Evolutionary conservation across 78 protist genomes (phyloP), one percentile per base, ranked within the genome.

Genomic region (Dictyostelium purpureum): DNA sequence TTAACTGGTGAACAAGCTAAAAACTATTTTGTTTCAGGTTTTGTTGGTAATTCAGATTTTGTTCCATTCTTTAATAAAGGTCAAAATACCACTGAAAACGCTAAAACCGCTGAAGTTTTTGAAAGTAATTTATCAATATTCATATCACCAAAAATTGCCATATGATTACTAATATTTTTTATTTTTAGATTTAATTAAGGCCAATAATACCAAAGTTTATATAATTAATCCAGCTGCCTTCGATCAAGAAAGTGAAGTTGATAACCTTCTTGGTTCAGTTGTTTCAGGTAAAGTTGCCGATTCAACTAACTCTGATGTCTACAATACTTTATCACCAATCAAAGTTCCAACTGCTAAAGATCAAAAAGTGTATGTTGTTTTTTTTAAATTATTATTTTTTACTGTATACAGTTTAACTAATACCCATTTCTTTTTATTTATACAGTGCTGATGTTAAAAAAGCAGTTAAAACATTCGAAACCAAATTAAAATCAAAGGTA

Each of bases 231-330:
- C 90, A 49, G 10, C 6, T 54, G 37, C 80, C 16, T 71, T 83
- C 80, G 54, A 81, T 69, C 70, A 83, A 43, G 81, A 69, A 33
- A 80, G 69, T 43, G 90, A 83, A 38, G 74, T 83, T 83, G 90
- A 83, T 73, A 65, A 83, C 56, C 45, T 83, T 43, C 31, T 83
- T 7, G 45, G 79, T 71, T 59, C 66, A 42, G 71, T 83, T 51
- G 24, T 54, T 2, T 35, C 51, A 42, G 80, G 80, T 52, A 71
- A 83, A 83, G 90, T 83, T 56, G 73, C 59, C 38, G 69, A 81
- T 37, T 66, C 89, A 37, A 26, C 78, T 3, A 33, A 51, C 51
- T 81, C 89, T 69, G 89, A 81, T 81, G 42, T 81, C 42, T 83
- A 71, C 31, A 54, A 33, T 6, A 69, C 80, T 19, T 45, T 71